A percentile compares a stretch with the other conserved stretches of the same genome.
phyloP scores from a whole-genome alignment of 2,329 filamentous ascomycete species.

The Annulohypoxylon truncatum region DNA sequence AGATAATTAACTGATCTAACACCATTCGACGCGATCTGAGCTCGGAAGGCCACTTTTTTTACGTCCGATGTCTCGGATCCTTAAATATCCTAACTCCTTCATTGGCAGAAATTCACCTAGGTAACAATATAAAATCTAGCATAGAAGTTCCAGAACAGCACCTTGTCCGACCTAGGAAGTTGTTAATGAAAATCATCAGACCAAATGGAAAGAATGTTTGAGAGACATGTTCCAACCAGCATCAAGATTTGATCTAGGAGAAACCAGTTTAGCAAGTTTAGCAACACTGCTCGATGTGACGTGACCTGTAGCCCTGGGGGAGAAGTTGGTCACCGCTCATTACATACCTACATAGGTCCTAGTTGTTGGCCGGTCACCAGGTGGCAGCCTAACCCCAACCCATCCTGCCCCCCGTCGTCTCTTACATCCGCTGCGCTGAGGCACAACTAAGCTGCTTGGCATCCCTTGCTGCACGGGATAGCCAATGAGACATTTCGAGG shows the following conservation, averaged over 20 bases:
- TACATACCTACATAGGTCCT: slow-evolving; percentile 8
- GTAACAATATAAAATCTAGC: neutral
- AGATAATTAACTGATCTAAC: neutral
- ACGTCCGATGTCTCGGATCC: slow-evolving; percentile 17
- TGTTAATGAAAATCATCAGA: slow-evolving; percentile 2
- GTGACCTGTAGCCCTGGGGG: slow-evolving; percentile 10
- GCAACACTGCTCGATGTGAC: neutral
- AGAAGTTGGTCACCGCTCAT: slow-evolving; percentile 14
- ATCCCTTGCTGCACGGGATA: slow-evolving; percentile 18
- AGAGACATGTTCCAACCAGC: neutral
- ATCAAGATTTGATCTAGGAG: neutral
- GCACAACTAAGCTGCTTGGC: slow-evolving; percentile 27
- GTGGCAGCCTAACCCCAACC: slow-evolving; percentile 12
- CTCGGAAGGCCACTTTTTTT: slow-evolving; percentile 6
- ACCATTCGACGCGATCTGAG: slow-evolving; percentile 7
- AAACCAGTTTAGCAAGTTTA: slow-evolving; percentile 1
- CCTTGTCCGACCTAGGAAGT: slow-evolving; percentile 3
- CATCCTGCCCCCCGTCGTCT: slow-evolving; percentile 1
- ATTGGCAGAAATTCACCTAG: neutral
- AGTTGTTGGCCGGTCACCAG: slow-evolving; percentile 23
- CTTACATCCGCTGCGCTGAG: slow-evolving; percentile 20
- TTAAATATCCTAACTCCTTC: slow-evolving; percentile 11
- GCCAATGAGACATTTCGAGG: slow-evolving; percentile 25
- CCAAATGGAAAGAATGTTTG: neutral
- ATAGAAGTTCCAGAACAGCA: neutral